A percentile compares a stretch with the other conserved stretches of the same genome.
Evolutionary conservation across 345 rosid species (phyloP).

Genomic region (Mangifera indica): DNA sequence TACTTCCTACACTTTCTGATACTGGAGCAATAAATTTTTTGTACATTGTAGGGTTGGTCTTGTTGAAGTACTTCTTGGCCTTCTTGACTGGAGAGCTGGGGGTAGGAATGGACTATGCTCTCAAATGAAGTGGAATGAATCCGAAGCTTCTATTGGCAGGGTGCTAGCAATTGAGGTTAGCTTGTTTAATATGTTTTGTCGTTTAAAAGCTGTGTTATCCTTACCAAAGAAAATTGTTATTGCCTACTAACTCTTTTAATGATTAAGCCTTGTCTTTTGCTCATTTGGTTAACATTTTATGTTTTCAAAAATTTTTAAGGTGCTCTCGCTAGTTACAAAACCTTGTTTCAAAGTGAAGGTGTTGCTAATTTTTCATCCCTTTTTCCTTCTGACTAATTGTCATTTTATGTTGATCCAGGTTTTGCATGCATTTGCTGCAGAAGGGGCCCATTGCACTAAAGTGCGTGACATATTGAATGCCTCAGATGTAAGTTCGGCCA

Average conservation of each 20-base stretch:
- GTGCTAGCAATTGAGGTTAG: conserved; percentile 98
- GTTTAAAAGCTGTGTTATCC: not conserved
- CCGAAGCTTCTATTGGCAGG: conserved; percentile 95
- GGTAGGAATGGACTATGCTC: conserved; percentile 84
- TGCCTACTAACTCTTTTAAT: not conserved
- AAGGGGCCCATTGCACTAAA: conserved; percentile 92
- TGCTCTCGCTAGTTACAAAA: not conserved
- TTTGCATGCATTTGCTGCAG: conserved; percentile 93
- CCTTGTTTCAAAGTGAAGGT: not conserved
- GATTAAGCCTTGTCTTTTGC: not conserved
- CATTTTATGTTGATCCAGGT: conserved; percentile 46
- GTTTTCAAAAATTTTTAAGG: not conserved
- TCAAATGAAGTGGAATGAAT: conserved; percentile 98
- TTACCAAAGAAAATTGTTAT: not conserved
- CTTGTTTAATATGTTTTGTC: conserved; percentile 4
- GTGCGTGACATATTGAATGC: conserved; percentile 81
- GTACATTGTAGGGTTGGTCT: conserved; percentile 85
- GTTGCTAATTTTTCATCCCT: not conserved
- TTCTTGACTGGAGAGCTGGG: conserved; percentile 97
- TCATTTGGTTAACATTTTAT: not conserved
- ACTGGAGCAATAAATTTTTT: conserved; percentile 8
- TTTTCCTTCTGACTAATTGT: not conserved
- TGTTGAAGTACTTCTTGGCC: conserved; percentile 90
- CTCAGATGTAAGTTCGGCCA: conserved; percentile 71
- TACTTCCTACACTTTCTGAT: conserved; percentile 14